Base-by-base conservation (phyloP, 331 rosid genomes). In the Malus hybrid region DNA sequence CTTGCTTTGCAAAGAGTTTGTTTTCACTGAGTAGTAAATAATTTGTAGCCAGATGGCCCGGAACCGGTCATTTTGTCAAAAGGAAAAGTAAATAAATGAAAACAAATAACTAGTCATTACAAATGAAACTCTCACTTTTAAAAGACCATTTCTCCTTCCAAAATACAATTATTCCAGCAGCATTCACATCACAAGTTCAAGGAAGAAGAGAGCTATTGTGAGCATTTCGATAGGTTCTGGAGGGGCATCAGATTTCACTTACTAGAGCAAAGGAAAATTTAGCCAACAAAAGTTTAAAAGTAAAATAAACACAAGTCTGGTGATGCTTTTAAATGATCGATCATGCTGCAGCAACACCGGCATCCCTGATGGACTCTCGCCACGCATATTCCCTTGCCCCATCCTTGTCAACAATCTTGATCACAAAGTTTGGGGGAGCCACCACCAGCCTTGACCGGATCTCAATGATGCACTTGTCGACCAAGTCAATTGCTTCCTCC, bases 351-450 rank as follows among this genome's bases (percentile, higher is more conserved):
- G 89, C 76, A 76, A 73, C 85, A 67, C 82, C 69, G 16, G 84
- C 77, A 44, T 89, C 91, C 87, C 85, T 84, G 70, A 93, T 88
- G 1, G 97, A 86, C 77, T 89, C 80, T 12, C 97, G 97, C 92
- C 99, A 85, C 0, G 92, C 97, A 70, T 85, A 91, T 82, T 85
- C 87, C 83, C 97, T 92, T 11, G 99, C 97, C 22, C 97, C 99
- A 3, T 92, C 95, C 83, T 89, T 89, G 87, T 94, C 97, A 28
- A 94, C 97, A 52, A 94, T 90, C 85, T 94, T 92, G 82, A 94
- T 94, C 52, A 94, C 93, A 24, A 94, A 93, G 82, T 93, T 93
- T 9, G 98, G 98, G 6, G 98, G 98, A 20, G 97, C 96, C 42
- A 88, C 97, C 76, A 93, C 93, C 69, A 93, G 85, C 79, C 92